Base-by-base conservation (phyloP, 2,329 filamentous ascomycete species). In the Aspergillus tanneri region DNA sequence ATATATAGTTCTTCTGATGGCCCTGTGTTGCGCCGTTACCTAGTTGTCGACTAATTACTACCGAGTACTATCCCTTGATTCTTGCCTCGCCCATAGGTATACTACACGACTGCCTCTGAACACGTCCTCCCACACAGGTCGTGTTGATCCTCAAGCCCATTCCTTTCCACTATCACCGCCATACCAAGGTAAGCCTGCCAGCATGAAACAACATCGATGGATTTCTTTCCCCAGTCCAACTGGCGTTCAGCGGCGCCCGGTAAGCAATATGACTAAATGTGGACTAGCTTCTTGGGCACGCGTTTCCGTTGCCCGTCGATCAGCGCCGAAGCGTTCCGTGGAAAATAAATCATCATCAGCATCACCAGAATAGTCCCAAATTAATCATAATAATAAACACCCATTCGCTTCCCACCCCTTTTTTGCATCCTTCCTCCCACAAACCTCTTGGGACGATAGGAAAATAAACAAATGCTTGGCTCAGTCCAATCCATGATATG, bases 301-400 rank as follows among this genome's bases (percentile, higher is more conserved):
- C 61, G 61, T 62, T n/a, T 59, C 52, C 56, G 49, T 57, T 55
- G 55, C 58, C 46, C 46, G 54, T 56, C 56, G 57, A 59, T 59
- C 56, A 53, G 43, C 55, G 50, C 53, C 55, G 48, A 50, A 52
- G 51, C 52, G 39, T 52, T 54, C 50, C 47, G 53, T 56, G 48
- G 47, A 52, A 56, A 56, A 56, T 48, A 52, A 56, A 50, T 50
- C 50, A 54, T 55, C 51, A 50, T 50, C 51, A 46, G 46, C 53
- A 49, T 49, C 47, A 36, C 28, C 35, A 37, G 25, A 46, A 38
- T 38, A 24, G 18, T 45, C 35, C 35, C 39, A 37, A 32, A 43
- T 40, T 41, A 19, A 46, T 45, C 38, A 47, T 36, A 28, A 43
- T 35, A 43, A 34, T 35, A 35, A 11, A 25, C 5, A 7, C 2